These are phyloP conservation scores for Candolleomyces aberdarensis DNA, from an alignment of 768 basidiomycete species.

Conservation along the genomic window DNA sequence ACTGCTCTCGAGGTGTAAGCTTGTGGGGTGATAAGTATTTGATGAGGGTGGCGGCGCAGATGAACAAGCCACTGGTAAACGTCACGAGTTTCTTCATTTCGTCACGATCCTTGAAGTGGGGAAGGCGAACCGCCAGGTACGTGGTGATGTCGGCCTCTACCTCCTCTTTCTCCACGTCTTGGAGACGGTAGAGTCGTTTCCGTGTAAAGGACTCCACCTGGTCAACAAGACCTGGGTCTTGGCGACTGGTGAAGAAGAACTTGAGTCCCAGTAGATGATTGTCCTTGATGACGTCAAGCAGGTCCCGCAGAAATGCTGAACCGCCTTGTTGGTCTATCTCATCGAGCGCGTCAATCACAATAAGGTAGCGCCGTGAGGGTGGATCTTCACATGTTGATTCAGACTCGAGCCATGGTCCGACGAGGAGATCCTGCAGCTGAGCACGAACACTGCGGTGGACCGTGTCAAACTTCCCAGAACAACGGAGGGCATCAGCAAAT, in stretches of 20 bases:
- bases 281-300: background rate
- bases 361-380: background rate
- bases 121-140: slow-evolving; percentile 5
- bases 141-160: slow-evolving; percentile 4
- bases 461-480: background rate
- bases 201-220: background rate
- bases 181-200: slow-evolving; percentile 11
- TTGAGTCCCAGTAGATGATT: slow-evolving; percentile 10
- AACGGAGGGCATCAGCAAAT: background rate
- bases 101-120: background rate
- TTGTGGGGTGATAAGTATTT: slow-evolving; percentile 4
- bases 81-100: slow-evolving; percentile 3
- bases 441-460: background rate
- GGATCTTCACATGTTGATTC: background rate
- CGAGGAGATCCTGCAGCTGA: background rate
- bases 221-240: slow-evolving; percentile 7
- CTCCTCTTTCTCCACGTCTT: slow-evolving; percentile 8
- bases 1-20: slow-evolving; percentile 1
- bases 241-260: slow-evolving; percentile 15
- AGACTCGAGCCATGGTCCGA: background rate
- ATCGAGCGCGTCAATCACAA: background rate
- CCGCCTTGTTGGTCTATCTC: background rate
- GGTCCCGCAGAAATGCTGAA: background rate
- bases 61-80: slow-evolving; percentile 9
- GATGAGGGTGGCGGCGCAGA: slow-evolving; percentile 13